Conservation (phyloP, 352 stramenopile genomes). For the Phytophthora pinifolia region DNA sequence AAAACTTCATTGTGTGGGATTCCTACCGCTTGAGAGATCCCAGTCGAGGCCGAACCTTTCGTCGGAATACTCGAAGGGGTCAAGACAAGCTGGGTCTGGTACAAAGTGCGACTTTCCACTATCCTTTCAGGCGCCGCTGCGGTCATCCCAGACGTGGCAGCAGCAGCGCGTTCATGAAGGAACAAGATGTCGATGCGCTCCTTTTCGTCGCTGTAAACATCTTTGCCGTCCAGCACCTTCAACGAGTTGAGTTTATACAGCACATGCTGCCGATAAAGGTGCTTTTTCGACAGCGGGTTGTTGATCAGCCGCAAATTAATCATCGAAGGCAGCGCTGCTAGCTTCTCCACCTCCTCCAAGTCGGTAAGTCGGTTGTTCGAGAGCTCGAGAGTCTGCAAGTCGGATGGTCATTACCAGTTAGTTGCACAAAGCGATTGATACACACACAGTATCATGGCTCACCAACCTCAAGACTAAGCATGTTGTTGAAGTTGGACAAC, state of each 20-base stretch:
- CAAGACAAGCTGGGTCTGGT: conserved; percentile 34
- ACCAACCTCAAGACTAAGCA: conserved; percentile 69
- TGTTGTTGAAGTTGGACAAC: conserved; percentile 64
- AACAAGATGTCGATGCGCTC: conserved; percentile 72
- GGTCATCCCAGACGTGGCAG: conserved; percentile 20
- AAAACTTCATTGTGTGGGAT: conserved; percentile 42
- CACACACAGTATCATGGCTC: neutral
- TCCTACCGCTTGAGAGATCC: conserved; percentile 20
- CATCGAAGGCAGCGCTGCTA: conserved; percentile 56
- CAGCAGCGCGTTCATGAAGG: conserved; percentile 55
- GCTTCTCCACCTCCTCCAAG: conserved; percentile 79
- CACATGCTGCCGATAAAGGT: conserved; percentile 75
- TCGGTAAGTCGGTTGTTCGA: conserved; percentile 79
- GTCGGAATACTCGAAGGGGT: conserved; percentile 49
- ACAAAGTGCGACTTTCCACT: conserved; percentile 19
- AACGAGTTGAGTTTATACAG: conserved; percentile 62
- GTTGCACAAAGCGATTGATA: neutral
- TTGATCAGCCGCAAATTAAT: conserved; percentile 61
- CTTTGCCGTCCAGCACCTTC: conserved; percentile 60
- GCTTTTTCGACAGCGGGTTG: conserved; percentile 82
- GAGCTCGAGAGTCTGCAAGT: conserved; percentile 58
- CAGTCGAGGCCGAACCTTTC: conserved; percentile 19
- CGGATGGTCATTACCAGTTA: conserved; percentile 8
- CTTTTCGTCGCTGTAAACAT: conserved; percentile 78
- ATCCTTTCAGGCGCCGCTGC: conserved; percentile 17